A percentile compares a stretch with the other conserved stretches of the same genome.
Conservation (phyloP, 805 yeast genomes). For the Candida argentea region DNA sequence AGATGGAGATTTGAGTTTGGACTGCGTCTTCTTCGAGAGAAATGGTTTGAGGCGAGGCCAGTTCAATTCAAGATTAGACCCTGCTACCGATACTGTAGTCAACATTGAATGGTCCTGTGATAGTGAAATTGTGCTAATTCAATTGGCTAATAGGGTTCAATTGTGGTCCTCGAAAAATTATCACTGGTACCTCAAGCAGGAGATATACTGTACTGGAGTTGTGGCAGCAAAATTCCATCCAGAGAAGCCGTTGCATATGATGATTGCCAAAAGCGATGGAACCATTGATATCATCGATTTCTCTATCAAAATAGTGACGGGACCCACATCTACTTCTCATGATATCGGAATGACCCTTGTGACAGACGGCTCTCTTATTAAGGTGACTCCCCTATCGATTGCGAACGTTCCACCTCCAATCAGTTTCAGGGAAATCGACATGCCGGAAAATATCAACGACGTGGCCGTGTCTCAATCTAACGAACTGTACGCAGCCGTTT, state of each 20-base stretch:
- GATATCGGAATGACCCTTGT: slow-evolving; percentile 78
- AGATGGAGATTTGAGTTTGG: slow-evolving; percentile 37
- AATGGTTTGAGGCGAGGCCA: slow-evolving; percentile 91
- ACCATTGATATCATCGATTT: slow-evolving; percentile 58
- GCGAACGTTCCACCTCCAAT: slow-evolving; percentile 97
- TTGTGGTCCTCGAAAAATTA: slow-evolving; percentile 89
- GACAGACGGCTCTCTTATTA: slow-evolving; percentile 61
- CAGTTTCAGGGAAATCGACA: slow-evolving; percentile 55
- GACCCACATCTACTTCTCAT: slow-evolving; percentile 56
- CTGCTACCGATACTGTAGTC: slow-evolving; percentile 33
- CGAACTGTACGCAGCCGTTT: slow-evolving; percentile 46
- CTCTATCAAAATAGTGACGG: slow-evolving; percentile 50
- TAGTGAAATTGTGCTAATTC: slow-evolving; percentile 69
- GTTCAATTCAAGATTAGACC: slow-evolving; percentile 56
- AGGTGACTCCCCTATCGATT: slow-evolving; percentile 69
- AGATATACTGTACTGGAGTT: slow-evolving; percentile 30
- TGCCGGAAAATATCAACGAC: slow-evolving; percentile 44
- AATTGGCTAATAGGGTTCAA: slow-evolving; percentile 53
- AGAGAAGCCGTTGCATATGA: slow-evolving; percentile 69
- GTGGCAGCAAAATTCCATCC: slow-evolving; percentile 64
- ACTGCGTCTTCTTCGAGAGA: slow-evolving; percentile 76
- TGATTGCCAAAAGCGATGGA: slow-evolving; percentile 44
- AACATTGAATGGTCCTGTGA: slow-evolving; percentile 71
- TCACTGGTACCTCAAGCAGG: slow-evolving; percentile 92
- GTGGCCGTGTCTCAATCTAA: slow-evolving; percentile 56